Percentiles rank a stretch among this genome's conserved stretches.
These are phyloP conservation scores for Sophora flavescens DNA, from an alignment of 306 rosid species.

Conservation along the genomic window DNA sequence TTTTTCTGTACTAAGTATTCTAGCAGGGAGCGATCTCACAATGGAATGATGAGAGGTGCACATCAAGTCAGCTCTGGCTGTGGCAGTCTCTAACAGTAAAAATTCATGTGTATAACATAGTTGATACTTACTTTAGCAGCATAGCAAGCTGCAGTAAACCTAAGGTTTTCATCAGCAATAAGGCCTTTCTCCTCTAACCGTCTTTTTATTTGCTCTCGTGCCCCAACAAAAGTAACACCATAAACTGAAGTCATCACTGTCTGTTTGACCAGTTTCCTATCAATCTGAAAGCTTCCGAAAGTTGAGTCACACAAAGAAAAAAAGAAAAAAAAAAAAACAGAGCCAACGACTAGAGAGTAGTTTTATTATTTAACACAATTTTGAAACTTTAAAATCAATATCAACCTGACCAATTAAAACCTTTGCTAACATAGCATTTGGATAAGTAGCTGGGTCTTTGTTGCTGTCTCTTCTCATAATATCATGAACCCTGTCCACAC, in stretches of 20 bases:
- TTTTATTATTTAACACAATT: constrained; percentile 26
- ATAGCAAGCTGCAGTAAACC: constrained; percentile 78
- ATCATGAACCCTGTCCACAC: constrained; percentile 73
- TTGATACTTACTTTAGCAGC: constrained; percentile 79
- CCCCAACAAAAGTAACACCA: constrained; percentile 90
- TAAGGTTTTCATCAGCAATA: constrained; percentile 70
- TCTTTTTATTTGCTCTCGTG: constrained; percentile 83
- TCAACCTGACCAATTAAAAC: constrained; percentile 77
- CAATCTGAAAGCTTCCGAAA: constrained; percentile 71
- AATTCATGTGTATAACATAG: not conserved
- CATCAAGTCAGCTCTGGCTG: constrained; percentile 21
- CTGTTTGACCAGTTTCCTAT: constrained; percentile 85
- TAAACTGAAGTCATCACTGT: constrained; percentile 94
- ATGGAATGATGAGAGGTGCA: constrained; percentile 3
- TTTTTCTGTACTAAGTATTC: constrained; percentile 8
- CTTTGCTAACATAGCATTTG: constrained; percentile 74
- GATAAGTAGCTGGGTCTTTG: constrained; percentile 67
- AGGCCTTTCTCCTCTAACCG: constrained; percentile 83
- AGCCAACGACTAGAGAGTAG: constrained; percentile 12
- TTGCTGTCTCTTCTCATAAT: constrained; percentile 78
- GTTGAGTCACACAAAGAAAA: constrained; percentile 15
- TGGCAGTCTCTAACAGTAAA: constrained; percentile 18
- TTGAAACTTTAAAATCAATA: constrained; percentile 38
- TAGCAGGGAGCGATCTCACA: constrained; percentile 8
- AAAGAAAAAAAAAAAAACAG: constrained; percentile 31